phyloP scores from a whole-genome alignment of 2,329 filamentous ascomycete genomes.

The Tolypocladium sp. region DNA sequence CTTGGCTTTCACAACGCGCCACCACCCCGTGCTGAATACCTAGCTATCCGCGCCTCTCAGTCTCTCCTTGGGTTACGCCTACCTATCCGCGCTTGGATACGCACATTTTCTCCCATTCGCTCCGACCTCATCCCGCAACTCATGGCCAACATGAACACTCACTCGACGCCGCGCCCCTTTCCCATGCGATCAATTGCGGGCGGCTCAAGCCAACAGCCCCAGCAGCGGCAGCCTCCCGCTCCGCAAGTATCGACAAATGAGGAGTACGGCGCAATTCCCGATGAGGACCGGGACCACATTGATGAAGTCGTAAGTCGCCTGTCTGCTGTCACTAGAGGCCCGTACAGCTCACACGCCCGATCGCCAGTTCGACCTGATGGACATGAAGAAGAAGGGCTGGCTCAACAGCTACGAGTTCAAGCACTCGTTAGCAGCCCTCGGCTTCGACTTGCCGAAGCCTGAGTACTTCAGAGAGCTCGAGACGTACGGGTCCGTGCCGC shows the following conservation, averaged over 20 bases:
- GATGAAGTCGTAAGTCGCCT: conserved; percentile 69
- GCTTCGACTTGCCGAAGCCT: conserved; percentile 81
- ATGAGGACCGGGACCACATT: conserved; percentile 89
- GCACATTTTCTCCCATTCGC: not conserved
- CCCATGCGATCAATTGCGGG: conserved; percentile 23
- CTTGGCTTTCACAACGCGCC: not conserved
- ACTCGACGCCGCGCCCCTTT: conserved; percentile 27
- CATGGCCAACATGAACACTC: conserved; percentile 22
- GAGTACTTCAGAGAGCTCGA: conserved; percentile 77
- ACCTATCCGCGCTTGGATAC: not conserved
- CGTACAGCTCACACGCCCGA: conserved; percentile 7
- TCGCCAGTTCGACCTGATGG: conserved; percentile 80
- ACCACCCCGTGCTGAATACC: not conserved
- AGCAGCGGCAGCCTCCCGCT: conserved; percentile 20
- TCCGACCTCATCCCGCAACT: not conserved
- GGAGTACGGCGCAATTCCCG: conserved; percentile 47
- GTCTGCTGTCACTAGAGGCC: not conserved
- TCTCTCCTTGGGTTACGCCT: not conserved
- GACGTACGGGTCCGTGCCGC: conserved; percentile 66
- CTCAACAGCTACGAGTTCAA: conserved; percentile 98
- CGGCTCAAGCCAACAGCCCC: conserved; percentile 19
- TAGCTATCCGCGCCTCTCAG: not conserved
- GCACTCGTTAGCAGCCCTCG: conserved; percentile 89
- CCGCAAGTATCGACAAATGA: conserved; percentile 26
- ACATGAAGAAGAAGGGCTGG: conserved; percentile 87